Evolutionary conservation across 2,329 filamentous ascomycete genomes (phyloP).

Genomic region (Triangularia verruculosa): DNA sequence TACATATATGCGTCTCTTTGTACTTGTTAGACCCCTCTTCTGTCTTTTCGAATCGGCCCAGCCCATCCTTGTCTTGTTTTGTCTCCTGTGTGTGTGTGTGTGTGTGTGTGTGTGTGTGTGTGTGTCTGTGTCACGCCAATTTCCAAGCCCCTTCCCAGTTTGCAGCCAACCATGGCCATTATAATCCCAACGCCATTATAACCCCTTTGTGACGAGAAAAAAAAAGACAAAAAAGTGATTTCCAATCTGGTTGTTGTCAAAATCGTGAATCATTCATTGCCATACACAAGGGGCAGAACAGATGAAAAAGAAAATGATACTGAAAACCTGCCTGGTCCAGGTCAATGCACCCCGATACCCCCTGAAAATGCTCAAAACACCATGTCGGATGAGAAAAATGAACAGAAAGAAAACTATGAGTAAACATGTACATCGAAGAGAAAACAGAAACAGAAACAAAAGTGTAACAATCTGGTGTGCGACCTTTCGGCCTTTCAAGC

Average conservation of each 20-base stretch:
- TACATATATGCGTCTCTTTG: neutral
- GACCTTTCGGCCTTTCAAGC: neutral
- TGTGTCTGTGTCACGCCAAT: neutral
- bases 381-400: neutral
- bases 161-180: neutral
- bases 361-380: neutral
- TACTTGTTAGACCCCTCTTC: neutral
- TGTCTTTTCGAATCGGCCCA: neutral
- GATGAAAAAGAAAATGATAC: neutral
- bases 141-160: neutral
- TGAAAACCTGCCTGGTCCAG: neutral
- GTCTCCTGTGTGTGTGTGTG: neutral
- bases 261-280: neutral
- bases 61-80: neutral
- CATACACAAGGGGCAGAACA: neutral
- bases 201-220: neutral
- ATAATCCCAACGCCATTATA: neutral
- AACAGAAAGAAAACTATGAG: neutral
- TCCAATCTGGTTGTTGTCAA: neutral
- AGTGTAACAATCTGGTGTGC: neutral
- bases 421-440: slow-evolving; percentile 1
- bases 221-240: neutral
- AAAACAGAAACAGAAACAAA: neutral
- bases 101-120: neutral
- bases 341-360: neutral